Evolutionary conservation across 305 asterid species (phyloP), one percentile per base, ranked within the genome.

Genomic region (Fraxinus dipetala): DNA sequence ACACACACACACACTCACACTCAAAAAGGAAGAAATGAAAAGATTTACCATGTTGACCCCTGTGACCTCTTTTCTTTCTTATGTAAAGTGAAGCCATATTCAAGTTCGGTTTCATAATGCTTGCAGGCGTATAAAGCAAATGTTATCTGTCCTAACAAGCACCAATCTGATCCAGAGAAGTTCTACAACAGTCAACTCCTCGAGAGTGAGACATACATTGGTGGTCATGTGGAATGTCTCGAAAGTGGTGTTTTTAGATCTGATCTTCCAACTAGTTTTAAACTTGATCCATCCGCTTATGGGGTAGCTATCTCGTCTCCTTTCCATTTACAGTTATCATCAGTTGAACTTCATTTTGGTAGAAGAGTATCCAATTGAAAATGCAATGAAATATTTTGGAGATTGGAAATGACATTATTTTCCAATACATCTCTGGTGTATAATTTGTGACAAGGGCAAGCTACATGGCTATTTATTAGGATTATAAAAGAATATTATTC

Each of bases 211-310:
- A 96, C 99, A 38, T 96, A 96, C 85, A 96, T 96, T 65, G 99
- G 99, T 67, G 99, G 99, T 56, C 99, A 96, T 82, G 99, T 96
- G 84, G 99, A 96, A 88, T 96, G 99, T 87, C 92, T 96, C 77
- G 99, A 96, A 91, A 94, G 97, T 91, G 99, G 99, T 72, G 98
- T 96, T 89, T 96, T 96, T 90, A 93, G 99, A 90, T 96, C 99
- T 81, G 99, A 96, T 86, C 90, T 96, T 84, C 98, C 99, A 6
- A 91, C 96, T 77, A 92, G 92, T 90, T 96, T 96, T 88, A 96
- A 93, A 88, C 97, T 96, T 30, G 98, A 96, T 85, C 97, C 98
- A n/a, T 88, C 92, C 80, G 99, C 97, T 69, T 96, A 69, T 87
- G 94, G 93, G 94, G 99, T 93, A 18, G 65, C 73, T 79, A 75